Conservation (phyloP, 108 stramenopile species). For the Fragilaria radians region DNA sequence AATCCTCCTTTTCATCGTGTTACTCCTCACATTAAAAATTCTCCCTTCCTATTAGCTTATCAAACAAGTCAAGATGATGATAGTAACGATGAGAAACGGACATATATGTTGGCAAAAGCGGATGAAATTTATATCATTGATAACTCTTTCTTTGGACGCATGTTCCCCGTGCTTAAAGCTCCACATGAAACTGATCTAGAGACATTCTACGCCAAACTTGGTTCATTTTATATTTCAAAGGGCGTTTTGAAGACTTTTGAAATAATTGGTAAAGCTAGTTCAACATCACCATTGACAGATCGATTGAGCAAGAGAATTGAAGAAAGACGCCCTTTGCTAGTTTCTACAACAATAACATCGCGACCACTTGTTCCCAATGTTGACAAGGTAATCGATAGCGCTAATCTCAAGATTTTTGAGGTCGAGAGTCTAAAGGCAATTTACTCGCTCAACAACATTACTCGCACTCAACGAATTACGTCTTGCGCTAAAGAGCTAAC, state of each 20-base stretch:
- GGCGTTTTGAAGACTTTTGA: slow-evolving; percentile 54
- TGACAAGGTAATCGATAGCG: slow-evolving; percentile 28
- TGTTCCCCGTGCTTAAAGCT: slow-evolving; percentile 47
- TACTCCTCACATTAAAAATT: slow-evolving; percentile 37
- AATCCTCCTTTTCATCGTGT: slow-evolving; percentile 60
- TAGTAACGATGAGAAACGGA: slow-evolving; percentile 22
- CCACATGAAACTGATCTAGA: slow-evolving; percentile 67
- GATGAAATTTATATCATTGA: slow-evolving; percentile 72
- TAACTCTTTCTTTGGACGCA: slow-evolving; percentile 63
- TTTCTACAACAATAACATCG: slow-evolving; percentile 61
- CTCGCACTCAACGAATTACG: slow-evolving; percentile 40
- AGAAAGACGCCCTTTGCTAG: slow-evolving; percentile 59
- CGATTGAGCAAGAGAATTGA: slow-evolving; percentile 43
- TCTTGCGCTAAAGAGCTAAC: slow-evolving; percentile 33
- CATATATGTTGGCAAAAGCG: slow-evolving; percentile 50
- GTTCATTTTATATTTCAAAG: slow-evolving; percentile 60
- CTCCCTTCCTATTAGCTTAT: slow-evolving; percentile 74
- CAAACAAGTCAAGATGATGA: slow-evolving; percentile 15
- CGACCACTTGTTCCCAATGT: slow-evolving; percentile 56
- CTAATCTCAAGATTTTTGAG: slow-evolving; percentile 37
- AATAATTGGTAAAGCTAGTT: slow-evolving; percentile 28
- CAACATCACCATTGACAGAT: slow-evolving; percentile 27
- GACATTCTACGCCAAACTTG: slow-evolving; percentile 57
- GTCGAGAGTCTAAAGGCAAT: slow-evolving; percentile 46
- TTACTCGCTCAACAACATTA: slow-evolving; percentile 43